These are phyloP conservation scores for Fusarium oxysporum DNA, from an alignment of 2,329 filamentous ascomycete genomes.

Conservation along the genomic window DNA sequence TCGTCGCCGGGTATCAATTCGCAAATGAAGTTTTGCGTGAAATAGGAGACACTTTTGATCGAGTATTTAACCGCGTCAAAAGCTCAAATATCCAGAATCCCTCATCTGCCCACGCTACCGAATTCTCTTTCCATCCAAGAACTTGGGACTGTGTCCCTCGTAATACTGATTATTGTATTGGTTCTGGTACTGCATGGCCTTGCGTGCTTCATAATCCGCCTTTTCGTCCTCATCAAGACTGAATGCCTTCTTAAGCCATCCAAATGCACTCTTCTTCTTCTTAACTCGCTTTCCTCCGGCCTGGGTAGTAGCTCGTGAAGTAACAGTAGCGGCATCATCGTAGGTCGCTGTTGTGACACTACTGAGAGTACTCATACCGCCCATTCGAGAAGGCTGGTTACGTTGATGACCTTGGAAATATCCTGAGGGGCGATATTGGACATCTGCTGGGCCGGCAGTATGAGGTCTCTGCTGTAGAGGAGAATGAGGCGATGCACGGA, in stretches of 20 bases:
- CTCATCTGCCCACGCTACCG: slow-evolving; percentile 34
- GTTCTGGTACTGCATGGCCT: slow-evolving; percentile 58
- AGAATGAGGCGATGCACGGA: slow-evolving; percentile 72
- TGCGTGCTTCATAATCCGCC: slow-evolving; percentile 68
- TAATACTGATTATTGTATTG: slow-evolving; percentile 61
- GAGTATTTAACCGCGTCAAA: neutral
- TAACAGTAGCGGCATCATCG: slow-evolving; percentile 50
- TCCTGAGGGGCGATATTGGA: slow-evolving; percentile 47
- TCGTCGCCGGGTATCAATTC: slow-evolving; percentile 45
- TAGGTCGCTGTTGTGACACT: slow-evolving; percentile 62
- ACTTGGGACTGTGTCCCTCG: slow-evolving; percentile 62
- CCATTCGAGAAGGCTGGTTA: slow-evolving; percentile 65
- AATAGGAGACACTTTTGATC: slow-evolving; percentile 16
- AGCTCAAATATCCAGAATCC: slow-evolving; percentile 8
- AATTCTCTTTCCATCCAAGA: slow-evolving; percentile 67
- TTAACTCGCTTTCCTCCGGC: slow-evolving; percentile 61
- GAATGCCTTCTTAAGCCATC: slow-evolving; percentile 76
- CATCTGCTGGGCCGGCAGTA: slow-evolving; percentile 57
- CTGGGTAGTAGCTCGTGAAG: slow-evolving; percentile 44
- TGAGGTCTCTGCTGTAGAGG: slow-evolving; percentile 70
- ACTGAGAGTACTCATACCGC: slow-evolving; percentile 68
- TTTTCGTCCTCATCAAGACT: slow-evolving; percentile 73
- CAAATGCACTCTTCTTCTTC: slow-evolving; percentile 76
- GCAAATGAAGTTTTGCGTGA: slow-evolving; percentile 34
- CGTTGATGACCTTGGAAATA: slow-evolving; percentile 56